Percentiles rank a stretch among this genome's conserved stretches.
These are phyloP conservation scores for Trichoderma orchidacearum DNA, from an alignment of 495 filamentous ascomycete genomes.

Conservation along the genomic window DNA sequence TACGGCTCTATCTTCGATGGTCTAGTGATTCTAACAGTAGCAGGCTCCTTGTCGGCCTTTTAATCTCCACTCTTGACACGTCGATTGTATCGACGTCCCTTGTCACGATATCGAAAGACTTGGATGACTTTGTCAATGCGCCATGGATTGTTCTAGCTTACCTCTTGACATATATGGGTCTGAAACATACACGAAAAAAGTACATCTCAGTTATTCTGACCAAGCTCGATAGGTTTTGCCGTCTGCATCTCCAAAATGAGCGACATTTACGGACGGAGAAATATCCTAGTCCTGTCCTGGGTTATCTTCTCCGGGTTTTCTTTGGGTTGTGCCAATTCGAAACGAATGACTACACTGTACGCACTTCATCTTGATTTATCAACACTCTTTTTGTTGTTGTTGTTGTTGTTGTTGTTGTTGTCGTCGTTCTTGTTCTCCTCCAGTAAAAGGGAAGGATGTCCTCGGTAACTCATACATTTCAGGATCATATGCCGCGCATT, in stretches of 20 bases:
- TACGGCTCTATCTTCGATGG: neutral
- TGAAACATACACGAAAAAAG: neutral
- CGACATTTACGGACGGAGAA: slow-evolving; percentile 44
- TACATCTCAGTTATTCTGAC: neutral
- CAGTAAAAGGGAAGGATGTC: neutral
- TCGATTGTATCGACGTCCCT: slow-evolving; percentile 52
- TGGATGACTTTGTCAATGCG: slow-evolving; percentile 36
- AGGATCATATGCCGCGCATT: slow-evolving; percentile 47
- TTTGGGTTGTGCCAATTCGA: slow-evolving; percentile 39
- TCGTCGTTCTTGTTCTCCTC: too few species aligned
- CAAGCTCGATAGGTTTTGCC: slow-evolving; percentile 29
- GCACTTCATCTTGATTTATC: too few species aligned
- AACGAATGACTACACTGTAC: slow-evolving; percentile 39
- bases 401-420: too few species aligned
- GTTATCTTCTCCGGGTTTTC: slow-evolving; percentile 41
- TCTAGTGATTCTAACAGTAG: neutral
- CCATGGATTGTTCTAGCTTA: slow-evolving; percentile 49
- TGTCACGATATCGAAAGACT: slow-evolving; percentile 40
- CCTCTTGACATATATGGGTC: slow-evolving; percentile 46
- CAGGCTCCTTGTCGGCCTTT: slow-evolving; percentile 41
- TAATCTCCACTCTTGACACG: slow-evolving; percentile 48
- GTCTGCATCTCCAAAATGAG: slow-evolving; percentile 46
- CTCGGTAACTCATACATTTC: neutral
- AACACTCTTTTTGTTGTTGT: too few species aligned
- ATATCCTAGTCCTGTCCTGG: slow-evolving; percentile 32